Percentiles rank a stretch among this genome's conserved stretches.
Evolutionary conservation across 2,329 filamentous ascomycete genomes (phyloP).

Genomic region (Exophiala mesophila): DNA sequence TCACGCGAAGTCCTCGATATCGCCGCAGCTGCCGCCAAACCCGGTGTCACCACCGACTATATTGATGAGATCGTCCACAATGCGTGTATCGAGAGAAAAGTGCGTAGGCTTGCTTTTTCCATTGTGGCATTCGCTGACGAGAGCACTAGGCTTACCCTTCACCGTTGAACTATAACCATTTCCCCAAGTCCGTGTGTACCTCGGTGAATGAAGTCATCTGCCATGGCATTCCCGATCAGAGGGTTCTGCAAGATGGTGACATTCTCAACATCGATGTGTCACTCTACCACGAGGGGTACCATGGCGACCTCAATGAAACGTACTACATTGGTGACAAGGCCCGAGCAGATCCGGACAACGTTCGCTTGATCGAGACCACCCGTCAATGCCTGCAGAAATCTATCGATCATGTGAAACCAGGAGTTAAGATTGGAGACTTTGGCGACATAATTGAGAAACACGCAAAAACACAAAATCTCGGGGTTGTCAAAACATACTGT

Average conservation of each 20-base stretch:
- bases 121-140: constrained; percentile 2
- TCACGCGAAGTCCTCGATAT: constrained; percentile 90
- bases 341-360: constrained; percentile 73
- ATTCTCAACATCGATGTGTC: constrained; percentile 97
- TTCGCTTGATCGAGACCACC: constrained; percentile 84
- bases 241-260: constrained; percentile 81
- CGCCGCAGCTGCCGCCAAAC: constrained; percentile 73
- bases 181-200: constrained; percentile 97
- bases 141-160: constrained; percentile 79
- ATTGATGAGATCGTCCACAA: constrained; percentile 95
- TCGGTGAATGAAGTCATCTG: constrained; percentile 97
- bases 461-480: constrained; percentile 78
- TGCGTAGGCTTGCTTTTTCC: constrained; percentile 43
- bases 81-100: constrained; percentile 85
- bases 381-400: constrained; percentile 86
- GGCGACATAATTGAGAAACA: constrained; percentile 94
- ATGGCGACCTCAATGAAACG: constrained; percentile 95
- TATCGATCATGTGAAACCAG: constrained; percentile 88
- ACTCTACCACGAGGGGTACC: constrained; percentile 89
- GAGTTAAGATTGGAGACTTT: constrained; percentile 85
- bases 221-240: constrained; percentile 93
- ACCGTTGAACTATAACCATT: constrained; percentile 89
- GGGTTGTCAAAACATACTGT: constrained; percentile 91
- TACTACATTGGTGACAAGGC: constrained; percentile 95
- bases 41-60: constrained; percentile 93